phyloP scores from a whole-genome alignment of 1,284 basidiomycete genomes.

The Trichosporon ovoides region DNA sequence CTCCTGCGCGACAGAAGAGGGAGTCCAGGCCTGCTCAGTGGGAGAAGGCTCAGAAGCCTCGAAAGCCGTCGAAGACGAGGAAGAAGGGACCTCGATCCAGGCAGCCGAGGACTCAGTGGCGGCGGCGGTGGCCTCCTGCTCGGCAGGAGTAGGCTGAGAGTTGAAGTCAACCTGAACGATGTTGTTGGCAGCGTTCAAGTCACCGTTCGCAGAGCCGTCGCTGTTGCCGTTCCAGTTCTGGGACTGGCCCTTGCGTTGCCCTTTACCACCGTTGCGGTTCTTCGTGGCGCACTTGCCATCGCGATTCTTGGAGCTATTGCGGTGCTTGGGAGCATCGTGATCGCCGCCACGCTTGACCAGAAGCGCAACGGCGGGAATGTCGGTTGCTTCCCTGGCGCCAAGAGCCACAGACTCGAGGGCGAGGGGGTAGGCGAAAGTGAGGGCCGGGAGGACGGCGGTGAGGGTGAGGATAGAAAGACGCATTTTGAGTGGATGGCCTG shows the following conservation, averaged over 20 bases:
- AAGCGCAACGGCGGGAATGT: neutral
- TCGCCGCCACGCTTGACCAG: neutral
- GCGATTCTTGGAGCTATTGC: too few relatives aligned
- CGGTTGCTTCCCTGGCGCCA: neutral
- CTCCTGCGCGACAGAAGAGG: too few relatives aligned
- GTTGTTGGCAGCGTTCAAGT: neutral
- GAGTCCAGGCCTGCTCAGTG: too few relatives aligned
- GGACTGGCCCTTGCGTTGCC: neutral
- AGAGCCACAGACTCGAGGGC: neutral
- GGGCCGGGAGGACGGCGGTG: neutral
- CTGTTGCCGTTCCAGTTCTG: too few relatives aligned
- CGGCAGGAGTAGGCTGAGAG: too few relatives aligned
- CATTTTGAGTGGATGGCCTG: too few relatives aligned
- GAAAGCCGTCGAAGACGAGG: too few relatives aligned
- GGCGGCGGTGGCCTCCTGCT: too few relatives aligned
- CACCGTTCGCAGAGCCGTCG: neutral
- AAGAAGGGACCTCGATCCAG: neutral
- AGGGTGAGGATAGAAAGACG: neutral
- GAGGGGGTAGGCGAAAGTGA: neutral
- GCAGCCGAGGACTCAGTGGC: neutral
- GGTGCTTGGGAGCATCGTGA: neutral
- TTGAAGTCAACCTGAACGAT: neutral
- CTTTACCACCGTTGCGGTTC: too few relatives aligned
- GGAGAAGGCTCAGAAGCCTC: too few relatives aligned
- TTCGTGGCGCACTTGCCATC: too few relatives aligned